Conservation (phyloP, 169 alveolate genomes). For the Miamiensis avidus region DNA sequence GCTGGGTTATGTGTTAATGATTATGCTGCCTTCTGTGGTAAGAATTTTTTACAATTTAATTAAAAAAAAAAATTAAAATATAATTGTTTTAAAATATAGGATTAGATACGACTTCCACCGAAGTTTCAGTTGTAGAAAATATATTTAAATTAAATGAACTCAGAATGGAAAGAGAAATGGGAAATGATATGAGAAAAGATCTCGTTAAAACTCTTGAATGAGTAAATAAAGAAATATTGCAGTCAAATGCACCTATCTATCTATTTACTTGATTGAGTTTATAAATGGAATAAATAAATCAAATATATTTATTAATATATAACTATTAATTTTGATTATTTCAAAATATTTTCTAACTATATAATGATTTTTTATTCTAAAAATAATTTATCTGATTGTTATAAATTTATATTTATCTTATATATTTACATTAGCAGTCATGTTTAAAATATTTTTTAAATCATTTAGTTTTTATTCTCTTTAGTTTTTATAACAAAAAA, state of each 20-base stretch:
- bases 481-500: too few relatives aligned
- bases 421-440: too few relatives aligned
- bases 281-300: not conserved
- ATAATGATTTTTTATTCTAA: too few relatives aligned
- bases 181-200: conserved; percentile 26
- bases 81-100: conserved; percentile 37
- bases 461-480: too few relatives aligned
- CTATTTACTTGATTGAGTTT: too few relatives aligned
- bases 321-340: too few relatives aligned
- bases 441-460: too few relatives aligned
- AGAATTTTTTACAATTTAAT: not conserved
- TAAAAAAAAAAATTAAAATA: not conserved
- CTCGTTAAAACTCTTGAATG: conserved; percentile 18
- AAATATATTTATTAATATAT: too few relatives aligned
- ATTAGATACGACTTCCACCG: conserved; percentile 98
- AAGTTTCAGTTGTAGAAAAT: conserved; percentile 95
- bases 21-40: conserved; percentile 98
- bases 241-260: not conserved
- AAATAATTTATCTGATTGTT: too few relatives aligned
- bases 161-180: conserved; percentile 3
- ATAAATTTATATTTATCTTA: too few relatives aligned
- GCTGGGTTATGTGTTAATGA: conserved; percentile 98
- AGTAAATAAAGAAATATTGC: too few relatives aligned
- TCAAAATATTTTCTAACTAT: too few relatives aligned
- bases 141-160: conserved; percentile 90